These are phyloP conservation scores for Barnettozyma wickerhamii DNA, from an alignment of 805 yeast genomes.

Conservation along the genomic window DNA sequence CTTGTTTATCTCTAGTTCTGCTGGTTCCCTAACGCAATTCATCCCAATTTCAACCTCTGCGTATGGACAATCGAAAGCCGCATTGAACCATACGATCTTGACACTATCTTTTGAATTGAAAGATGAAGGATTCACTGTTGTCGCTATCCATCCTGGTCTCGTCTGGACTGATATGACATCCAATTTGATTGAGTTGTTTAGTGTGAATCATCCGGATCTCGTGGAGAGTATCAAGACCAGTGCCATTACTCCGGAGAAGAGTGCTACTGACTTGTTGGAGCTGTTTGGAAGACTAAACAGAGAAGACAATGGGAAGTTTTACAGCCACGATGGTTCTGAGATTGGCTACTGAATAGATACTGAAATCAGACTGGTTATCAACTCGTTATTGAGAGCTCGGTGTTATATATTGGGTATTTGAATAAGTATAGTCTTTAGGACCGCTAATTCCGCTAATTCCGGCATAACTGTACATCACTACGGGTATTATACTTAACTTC, in stretches of 20 bases:
- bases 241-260: constrained; percentile 24
- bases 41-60: constrained; percentile 9
- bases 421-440: no score
- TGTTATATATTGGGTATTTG: no score
- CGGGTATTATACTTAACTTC: no score
- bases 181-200: constrained; percentile 1
- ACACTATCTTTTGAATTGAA: constrained; percentile 26
- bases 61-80: constrained; percentile 33
- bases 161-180: constrained; percentile 33
- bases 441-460: no score
- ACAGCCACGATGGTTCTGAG: constrained; percentile 15
- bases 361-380: no score
- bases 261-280: constrained; percentile 20
- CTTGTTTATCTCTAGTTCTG: constrained; percentile 21
- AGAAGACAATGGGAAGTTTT: constrained; percentile 28
- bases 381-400: background rate
- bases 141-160: constrained; percentile 36
- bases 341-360: background rate
- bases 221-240: background rate
- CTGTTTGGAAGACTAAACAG: constrained; percentile 19
- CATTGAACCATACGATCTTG: constrained; percentile 28
- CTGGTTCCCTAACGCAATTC: constrained; percentile 19
- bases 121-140: constrained; percentile 26
- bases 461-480: no score
- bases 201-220: background rate